Conservation (phyloP, 345 rosid species). For the Ricinus communis region DNA sequence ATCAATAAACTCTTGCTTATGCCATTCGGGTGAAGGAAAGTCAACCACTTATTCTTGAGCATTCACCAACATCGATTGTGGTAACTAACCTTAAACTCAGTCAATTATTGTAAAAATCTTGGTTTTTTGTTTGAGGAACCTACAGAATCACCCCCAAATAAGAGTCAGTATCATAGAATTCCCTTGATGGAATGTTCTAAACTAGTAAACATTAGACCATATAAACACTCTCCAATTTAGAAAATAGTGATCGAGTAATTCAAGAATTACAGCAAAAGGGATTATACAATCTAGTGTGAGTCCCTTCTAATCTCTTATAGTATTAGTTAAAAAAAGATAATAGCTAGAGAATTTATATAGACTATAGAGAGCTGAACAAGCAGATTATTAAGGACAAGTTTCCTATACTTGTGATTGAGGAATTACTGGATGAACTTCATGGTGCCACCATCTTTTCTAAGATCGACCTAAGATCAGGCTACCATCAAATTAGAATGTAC, state of each 20-base stretch:
- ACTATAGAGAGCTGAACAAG: not conserved
- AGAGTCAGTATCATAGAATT: not conserved
- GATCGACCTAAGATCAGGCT: not conserved
- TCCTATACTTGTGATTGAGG: not conserved
- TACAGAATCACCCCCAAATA: not conserved
- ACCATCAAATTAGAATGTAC: not conserved
- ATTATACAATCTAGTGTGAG: not conserved
- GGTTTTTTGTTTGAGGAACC: not conserved
- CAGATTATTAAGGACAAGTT: not conserved
- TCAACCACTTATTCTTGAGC: not conserved
- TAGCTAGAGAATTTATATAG: not conserved
- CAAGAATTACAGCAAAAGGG: not conserved
- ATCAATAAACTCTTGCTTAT: not conserved
- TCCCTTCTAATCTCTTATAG: not conserved
- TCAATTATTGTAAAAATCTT: not conserved
- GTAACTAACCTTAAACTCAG: not conserved
- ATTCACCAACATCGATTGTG: too few species aligned
- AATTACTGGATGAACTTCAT: not conserved
- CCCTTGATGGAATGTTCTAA: not conserved
- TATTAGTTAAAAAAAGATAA: not conserved
- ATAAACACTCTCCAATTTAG: not conserved
- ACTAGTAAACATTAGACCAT: not conserved
- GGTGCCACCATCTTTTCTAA: not conserved
- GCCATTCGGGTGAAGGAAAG: not conserved
- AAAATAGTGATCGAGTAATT: not conserved